phyloP scores from a whole-genome alignment of 1,284 basidiomycete species.

The Papiliotrema nemorosa region DNA sequence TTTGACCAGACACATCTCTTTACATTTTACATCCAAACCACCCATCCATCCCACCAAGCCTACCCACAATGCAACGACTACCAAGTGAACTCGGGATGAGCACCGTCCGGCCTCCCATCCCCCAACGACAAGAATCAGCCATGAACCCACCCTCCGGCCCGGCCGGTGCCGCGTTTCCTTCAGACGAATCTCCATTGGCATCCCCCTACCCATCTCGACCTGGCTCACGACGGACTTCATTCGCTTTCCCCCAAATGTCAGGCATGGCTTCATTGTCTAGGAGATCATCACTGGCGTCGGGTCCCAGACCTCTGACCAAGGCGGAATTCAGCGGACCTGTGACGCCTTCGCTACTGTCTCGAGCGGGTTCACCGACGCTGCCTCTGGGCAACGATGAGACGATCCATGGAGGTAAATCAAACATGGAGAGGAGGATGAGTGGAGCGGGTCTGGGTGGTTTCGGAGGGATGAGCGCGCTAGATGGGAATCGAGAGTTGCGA shows the following conservation, averaged over 20 bases:
- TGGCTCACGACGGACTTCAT: constrained; percentile 19
- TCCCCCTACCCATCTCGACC: constrained; percentile 25
- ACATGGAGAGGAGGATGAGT: constrained; percentile 7
- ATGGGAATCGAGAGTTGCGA: constrained; percentile 23
- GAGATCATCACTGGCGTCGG: constrained; percentile 31
- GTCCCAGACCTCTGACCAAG: constrained; percentile 37
- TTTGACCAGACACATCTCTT: too few relatives aligned
- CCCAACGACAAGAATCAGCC: too few relatives aligned
- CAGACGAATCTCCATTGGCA: constrained; percentile 15
- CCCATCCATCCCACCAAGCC: background rate
- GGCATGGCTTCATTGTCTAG: constrained; percentile 13
- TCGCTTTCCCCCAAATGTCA: constrained; percentile 9
- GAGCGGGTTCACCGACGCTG: constrained; percentile 47
- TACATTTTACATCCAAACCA: background rate
- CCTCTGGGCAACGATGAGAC: constrained; percentile 32
- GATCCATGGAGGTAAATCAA: background rate
- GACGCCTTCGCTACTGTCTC: constrained; percentile 44
- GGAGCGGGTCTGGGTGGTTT: constrained; percentile 23
- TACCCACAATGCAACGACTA: background rate
- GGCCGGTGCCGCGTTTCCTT: constrained; percentile 15
- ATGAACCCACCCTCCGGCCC: too few relatives aligned
- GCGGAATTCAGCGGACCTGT: constrained; percentile 37
- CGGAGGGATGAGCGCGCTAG: constrained; percentile 25
- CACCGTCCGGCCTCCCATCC: background rate
- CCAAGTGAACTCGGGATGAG: background rate